Evolutionary conservation across 2,329 filamentous ascomycete genomes (phyloP).

Genomic region (Escovopsis sp.): DNA sequence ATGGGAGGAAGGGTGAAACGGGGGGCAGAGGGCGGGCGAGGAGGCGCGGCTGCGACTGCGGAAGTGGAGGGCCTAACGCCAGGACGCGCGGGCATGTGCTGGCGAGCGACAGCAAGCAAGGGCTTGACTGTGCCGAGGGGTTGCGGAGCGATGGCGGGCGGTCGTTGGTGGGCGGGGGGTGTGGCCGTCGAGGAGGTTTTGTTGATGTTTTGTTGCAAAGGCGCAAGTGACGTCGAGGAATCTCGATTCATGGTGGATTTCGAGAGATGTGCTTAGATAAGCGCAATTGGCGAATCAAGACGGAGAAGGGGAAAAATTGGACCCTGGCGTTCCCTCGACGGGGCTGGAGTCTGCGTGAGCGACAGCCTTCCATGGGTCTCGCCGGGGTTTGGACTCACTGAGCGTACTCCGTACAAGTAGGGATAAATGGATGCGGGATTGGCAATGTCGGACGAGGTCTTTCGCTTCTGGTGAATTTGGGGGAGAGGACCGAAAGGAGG

Average conservation of each 20-base stretch:
- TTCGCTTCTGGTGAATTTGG: too few species aligned
- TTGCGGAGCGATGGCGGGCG: not conserved
- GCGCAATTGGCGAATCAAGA: too few species aligned
- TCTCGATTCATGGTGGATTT: constrained; percentile 4
- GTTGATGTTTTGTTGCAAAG: constrained; percentile 1
- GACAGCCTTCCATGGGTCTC: too few species aligned
- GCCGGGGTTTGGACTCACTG: too few species aligned
- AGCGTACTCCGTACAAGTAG: too few species aligned
- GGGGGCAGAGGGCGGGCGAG: constrained; percentile 15
- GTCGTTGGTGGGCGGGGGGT: not conserved
- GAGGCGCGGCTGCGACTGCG: constrained; percentile 3
- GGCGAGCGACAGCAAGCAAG: constrained; percentile 8
- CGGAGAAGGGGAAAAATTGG: not conserved
- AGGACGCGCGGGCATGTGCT: constrained; percentile 16
- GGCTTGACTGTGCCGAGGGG: constrained; percentile 1
- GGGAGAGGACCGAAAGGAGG: too few species aligned
- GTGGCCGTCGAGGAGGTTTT: not conserved
- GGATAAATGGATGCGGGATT: too few species aligned
- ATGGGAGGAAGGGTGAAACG: constrained; percentile 20
- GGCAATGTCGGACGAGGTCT: too few species aligned
- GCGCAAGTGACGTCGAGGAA: constrained; percentile 5
- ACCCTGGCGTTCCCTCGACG: not conserved
- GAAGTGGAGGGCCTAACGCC: constrained; percentile 10
- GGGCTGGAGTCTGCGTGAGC: too few species aligned
- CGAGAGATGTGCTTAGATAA: too few species aligned